Percentiles rank a stretch among this genome's conserved stretches.
Evolutionary conservation across 2,329 filamentous ascomycete species (phyloP).

Genomic region (Stagonosporopsis rhizophila): DNA sequence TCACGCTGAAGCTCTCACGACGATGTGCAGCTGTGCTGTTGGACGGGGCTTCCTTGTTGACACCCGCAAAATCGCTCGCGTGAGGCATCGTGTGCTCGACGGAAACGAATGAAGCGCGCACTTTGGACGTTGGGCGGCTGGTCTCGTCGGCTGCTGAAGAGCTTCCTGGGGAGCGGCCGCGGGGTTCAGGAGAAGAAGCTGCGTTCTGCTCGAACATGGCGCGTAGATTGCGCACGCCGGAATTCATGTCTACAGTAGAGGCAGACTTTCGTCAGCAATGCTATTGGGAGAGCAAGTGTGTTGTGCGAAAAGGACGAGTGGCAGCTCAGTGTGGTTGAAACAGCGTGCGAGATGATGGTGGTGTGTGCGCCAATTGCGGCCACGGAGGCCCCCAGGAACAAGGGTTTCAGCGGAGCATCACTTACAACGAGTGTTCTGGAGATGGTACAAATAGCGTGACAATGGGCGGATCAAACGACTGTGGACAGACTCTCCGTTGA

Average conservation of each 20-base stretch:
- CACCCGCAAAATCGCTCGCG: conserved; percentile 31
- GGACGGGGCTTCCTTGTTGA: conserved; percentile 35
- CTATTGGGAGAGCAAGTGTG: conserved; percentile 22
- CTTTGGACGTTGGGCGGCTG: conserved; percentile 52
- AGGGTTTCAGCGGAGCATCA: conserved; percentile 23
- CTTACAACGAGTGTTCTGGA: conserved; percentile 28
- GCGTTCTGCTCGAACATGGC: conserved; percentile 56
- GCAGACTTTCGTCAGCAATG: conserved; percentile 37
- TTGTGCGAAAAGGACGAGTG: conserved; percentile 24
- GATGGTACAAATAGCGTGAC: conserved; percentile 15
- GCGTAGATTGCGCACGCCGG: conserved; percentile 57
- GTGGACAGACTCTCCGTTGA: conserved; percentile 12
- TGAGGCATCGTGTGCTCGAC: conserved; percentile 52
- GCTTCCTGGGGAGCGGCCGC: conserved; percentile 54
- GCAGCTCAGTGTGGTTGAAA: conserved; percentile 22
- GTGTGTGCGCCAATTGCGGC: conserved; percentile 26
- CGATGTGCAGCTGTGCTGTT: conserved; percentile 45
- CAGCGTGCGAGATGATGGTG: conserved; percentile 34
- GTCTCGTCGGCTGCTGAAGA: conserved; percentile 37
- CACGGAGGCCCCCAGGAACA: conserved; percentile 28
- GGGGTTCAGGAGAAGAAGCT: conserved; percentile 50
- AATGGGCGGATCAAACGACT: conserved; percentile 9
- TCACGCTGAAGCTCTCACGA: conserved; percentile 53
- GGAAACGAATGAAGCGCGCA: conserved; percentile 58
- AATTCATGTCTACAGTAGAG: conserved; percentile 55